Evolutionary conservation across 2,329 filamentous ascomycete genomes (phyloP).

Genomic region (Botrytis pseudocinerea): DNA sequence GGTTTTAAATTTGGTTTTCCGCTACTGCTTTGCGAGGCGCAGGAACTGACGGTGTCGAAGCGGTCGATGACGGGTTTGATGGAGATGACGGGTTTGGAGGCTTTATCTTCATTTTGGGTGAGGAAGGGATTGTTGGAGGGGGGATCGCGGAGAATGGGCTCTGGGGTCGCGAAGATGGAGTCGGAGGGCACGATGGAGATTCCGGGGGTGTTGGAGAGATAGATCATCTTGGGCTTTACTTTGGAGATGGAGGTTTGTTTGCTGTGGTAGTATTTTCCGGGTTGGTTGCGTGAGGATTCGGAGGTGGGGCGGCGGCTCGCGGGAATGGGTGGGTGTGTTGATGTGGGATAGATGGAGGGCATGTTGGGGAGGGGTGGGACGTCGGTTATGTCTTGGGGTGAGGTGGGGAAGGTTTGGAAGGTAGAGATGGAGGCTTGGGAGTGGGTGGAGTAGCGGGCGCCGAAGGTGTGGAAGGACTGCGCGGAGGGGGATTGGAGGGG

Average conservation of each 20-base stretch:
- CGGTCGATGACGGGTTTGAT: constrained; percentile 18
- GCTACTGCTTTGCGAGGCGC: not conserved
- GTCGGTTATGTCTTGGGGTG: constrained; percentile 10
- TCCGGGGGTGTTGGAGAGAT: constrained; percentile 17
- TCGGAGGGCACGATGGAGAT: constrained; percentile 14
- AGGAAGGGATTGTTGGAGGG: not conserved
- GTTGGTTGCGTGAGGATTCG: not conserved
- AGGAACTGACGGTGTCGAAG: constrained; percentile 4
- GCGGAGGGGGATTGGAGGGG: not conserved
- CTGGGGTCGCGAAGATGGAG: not conserved
- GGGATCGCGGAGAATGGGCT: not conserved
- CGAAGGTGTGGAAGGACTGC: constrained; percentile 19
- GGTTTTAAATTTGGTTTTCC: not conserved
- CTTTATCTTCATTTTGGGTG: not conserved
- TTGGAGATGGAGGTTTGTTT: constrained; percentile 23
- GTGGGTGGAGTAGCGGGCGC: not conserved
- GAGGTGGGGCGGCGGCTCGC: not conserved
- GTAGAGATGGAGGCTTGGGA: constrained; percentile 16
- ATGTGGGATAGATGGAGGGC: not conserved
- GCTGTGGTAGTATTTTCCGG: not conserved
- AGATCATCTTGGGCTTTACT: constrained; percentile 22
- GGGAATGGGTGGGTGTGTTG: not conserved
- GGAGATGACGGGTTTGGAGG: not conserved
- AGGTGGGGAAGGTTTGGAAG: constrained; percentile 14
- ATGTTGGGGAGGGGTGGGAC: constrained; percentile 4